Evolutionary conservation across 2,329 filamentous ascomycete species (phyloP).

Genomic region (Aspergillus novoparasiticus): DNA sequence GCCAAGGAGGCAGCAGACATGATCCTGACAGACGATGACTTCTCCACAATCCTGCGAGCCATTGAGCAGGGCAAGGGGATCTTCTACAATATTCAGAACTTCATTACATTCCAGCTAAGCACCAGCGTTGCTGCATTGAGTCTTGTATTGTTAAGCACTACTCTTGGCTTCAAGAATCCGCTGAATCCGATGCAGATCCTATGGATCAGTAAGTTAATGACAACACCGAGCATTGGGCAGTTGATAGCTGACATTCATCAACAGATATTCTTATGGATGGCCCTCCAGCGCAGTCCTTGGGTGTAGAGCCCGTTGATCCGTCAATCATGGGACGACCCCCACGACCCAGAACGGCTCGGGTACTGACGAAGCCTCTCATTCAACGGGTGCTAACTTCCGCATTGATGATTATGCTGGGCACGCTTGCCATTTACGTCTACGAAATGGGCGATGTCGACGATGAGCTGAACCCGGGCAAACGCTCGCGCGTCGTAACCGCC

Average conservation of each 20-base stretch:
- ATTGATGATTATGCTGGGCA: constrained; percentile 87
- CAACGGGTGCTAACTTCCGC: constrained; percentile 85
- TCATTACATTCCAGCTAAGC: constrained; percentile 96
- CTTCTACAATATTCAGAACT: constrained; percentile 99
- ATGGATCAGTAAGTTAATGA: constrained; percentile 83
- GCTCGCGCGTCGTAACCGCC: constrained; percentile 71
- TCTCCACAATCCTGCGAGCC: constrained; percentile 85
- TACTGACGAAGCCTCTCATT: constrained; percentile 83
- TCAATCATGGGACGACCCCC: constrained; percentile 92
- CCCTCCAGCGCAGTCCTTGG: constrained; percentile 92
- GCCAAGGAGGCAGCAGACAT: constrained; percentile 93
- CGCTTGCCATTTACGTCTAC: constrained; percentile 84
- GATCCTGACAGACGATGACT: constrained; percentile 86
- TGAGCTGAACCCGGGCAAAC: constrained; percentile 39
- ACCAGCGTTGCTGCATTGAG: constrained; percentile 93
- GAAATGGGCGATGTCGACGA: constrained; percentile 78
- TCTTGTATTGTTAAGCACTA: constrained; percentile 88
- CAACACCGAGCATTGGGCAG: neutral
- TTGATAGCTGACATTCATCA: constrained; percentile 27
- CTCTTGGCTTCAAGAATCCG: constrained; percentile 90
- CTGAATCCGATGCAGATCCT: constrained; percentile 99
- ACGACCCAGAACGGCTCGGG: constrained; percentile 80
- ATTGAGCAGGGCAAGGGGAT: constrained; percentile 99
- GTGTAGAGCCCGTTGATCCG: constrained; percentile 91
- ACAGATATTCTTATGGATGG: constrained; percentile 99